These are phyloP conservation scores for Citrus reticulata DNA, from an alignment of 345 rosid species.

Conservation along the genomic window DNA sequence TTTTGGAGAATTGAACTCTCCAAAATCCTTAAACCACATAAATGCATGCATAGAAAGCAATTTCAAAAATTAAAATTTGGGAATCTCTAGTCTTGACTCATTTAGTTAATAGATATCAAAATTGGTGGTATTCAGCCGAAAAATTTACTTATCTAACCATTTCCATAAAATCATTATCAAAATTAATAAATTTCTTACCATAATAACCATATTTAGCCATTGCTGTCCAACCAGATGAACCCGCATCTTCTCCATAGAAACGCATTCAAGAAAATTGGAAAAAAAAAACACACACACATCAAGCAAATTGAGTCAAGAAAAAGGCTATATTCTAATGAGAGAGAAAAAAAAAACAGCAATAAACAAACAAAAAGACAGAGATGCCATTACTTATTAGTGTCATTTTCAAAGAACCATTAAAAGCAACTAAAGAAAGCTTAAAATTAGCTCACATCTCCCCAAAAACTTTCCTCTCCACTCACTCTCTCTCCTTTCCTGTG, in stretches of 20 bases:
- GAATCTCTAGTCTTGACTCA: background rate
- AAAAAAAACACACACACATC: background rate
- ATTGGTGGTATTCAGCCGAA: background rate
- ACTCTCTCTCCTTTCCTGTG: conserved; percentile 13
- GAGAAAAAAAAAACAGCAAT: background rate
- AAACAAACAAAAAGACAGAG: background rate
- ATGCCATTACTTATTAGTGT: background rate
- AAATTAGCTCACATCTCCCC: conserved; percentile 23
- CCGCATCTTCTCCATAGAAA: background rate
- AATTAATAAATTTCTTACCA: too few species aligned
- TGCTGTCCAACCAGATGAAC: background rate
- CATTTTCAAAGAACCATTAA: conserved; percentile 12
- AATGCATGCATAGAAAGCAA: background rate
- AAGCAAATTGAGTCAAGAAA: conserved; percentile 15
- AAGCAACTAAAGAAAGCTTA: conserved; percentile 19
- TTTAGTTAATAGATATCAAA: background rate
- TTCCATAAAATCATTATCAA: too few species aligned
- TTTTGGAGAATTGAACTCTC: background rate
- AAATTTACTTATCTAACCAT: too few species aligned
- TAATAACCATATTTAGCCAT: background rate
- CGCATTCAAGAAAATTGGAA: background rate
- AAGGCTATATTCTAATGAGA: conserved; percentile 13
- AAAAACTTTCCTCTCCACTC: conserved; percentile 12
- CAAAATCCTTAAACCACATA: background rate
- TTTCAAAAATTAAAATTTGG: background rate